These are phyloP conservation scores for Cercospora zeina DNA, from an alignment of 2,329 filamentous ascomycete genomes.

Conservation along the genomic window DNA sequence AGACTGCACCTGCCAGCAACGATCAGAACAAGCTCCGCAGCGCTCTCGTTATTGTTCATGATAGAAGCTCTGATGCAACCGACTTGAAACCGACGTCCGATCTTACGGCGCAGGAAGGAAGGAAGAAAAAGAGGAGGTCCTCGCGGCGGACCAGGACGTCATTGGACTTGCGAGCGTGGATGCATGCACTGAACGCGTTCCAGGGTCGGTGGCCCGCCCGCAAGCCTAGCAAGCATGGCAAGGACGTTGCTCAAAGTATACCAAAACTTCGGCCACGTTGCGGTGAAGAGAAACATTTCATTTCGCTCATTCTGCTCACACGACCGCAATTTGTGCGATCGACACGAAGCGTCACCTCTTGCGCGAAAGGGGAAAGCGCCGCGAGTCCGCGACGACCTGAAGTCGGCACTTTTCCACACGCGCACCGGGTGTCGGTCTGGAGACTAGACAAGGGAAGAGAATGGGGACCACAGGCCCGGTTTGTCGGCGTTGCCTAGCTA, in stretches of 20 bases:
- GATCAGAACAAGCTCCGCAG: slow-evolving; percentile 7
- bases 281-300: slow-evolving; percentile 13
- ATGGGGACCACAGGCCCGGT: slow-evolving; percentile 1
- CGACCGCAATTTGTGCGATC: slow-evolving; percentile 2
- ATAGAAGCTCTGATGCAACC: slow-evolving; percentile 6
- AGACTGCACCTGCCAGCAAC: slow-evolving; percentile 8
- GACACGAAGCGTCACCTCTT: background rate
- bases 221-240: slow-evolving; percentile 17
- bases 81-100: slow-evolving; percentile 21
- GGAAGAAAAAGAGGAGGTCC: slow-evolving; percentile 5
- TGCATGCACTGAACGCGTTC: slow-evolving; percentile 12
- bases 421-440: background rate
- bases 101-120: slow-evolving; percentile 19
- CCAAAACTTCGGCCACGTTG: slow-evolving; percentile 20
- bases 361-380: background rate
- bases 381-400: background rate
- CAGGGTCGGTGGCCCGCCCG: slow-evolving; percentile 12
- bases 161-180: slow-evolving; percentile 15
- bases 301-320: background rate
- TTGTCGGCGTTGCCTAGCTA: slow-evolving; percentile 14
- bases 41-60: background rate
- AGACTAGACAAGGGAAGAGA: slow-evolving; percentile 12
- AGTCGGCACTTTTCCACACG: background rate
- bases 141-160: slow-evolving; percentile 14
- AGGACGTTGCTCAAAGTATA: slow-evolving; percentile 3